Evolutionary conservation across 139 green algal genomes (phyloP).

Genomic region (Chlamydomonas schloesseri): DNA sequence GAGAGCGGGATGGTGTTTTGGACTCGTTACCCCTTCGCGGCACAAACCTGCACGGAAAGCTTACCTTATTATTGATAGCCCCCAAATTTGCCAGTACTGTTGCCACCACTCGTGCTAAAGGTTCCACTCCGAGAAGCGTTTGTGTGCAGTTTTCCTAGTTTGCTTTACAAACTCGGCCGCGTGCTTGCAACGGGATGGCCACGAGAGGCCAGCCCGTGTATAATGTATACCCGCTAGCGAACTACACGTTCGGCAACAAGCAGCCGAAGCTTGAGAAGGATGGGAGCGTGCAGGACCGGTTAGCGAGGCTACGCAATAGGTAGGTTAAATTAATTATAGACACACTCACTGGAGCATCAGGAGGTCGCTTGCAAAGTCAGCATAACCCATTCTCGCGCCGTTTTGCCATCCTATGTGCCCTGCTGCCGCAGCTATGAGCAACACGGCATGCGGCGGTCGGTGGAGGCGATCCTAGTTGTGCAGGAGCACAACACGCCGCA

Average conservation of each 20-base stretch:
- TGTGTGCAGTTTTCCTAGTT: too few relatives aligned
- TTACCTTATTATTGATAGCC: too few relatives aligned
- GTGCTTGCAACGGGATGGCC: not conserved
- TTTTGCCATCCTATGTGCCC: not conserved
- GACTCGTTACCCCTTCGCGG: too few relatives aligned
- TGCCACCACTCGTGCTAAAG: too few relatives aligned
- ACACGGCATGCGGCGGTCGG: constrained; percentile 85
- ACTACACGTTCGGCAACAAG: constrained; percentile 95
- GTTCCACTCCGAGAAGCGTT: too few relatives aligned
- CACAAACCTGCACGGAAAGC: too few relatives aligned
- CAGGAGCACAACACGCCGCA: constrained; percentile 95
- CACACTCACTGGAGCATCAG: not conserved
- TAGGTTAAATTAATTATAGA: constrained; percentile 53
- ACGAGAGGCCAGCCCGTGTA: constrained; percentile 66
- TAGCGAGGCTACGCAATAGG: constrained; percentile 86
- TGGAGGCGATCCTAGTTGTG: constrained; percentile 92
- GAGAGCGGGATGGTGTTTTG: too few relatives aligned
- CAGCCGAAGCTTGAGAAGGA: constrained; percentile 86
- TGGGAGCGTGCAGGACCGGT: constrained; percentile 60
- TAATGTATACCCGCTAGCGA: constrained; percentile 84
- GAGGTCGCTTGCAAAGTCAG: not conserved
- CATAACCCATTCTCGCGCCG: not conserved
- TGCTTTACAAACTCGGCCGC: too few relatives aligned
- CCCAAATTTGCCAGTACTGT: too few relatives aligned
- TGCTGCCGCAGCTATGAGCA: constrained; percentile 79